Base-by-base conservation (phyloP, 352 stramenopile genomes). In the Globisporangium spiculum region DNA sequence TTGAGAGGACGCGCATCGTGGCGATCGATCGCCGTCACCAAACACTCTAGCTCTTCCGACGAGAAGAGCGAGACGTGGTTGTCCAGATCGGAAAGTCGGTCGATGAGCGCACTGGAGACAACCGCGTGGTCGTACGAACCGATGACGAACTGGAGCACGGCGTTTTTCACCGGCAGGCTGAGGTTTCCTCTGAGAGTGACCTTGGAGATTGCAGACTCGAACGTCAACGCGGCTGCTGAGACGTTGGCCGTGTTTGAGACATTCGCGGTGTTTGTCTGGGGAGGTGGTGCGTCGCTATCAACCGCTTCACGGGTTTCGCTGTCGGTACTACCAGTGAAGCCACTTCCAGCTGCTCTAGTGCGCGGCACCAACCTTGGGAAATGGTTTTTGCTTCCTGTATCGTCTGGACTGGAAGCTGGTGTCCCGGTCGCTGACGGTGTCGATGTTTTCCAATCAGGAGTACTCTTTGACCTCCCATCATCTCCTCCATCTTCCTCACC, bases 151-250 rank as follows among this genome's bases (percentile, higher is more conserved):
- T 36, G 14, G 3, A 60, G 27, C 55, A 27, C 55, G 3, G 55
- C 55, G n/a, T 44, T 22, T 7, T 60, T 44, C 16, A 60, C 55
- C 1, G 27, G 9, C 27, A 30, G 55, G 10, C 55, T 60, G 16
- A 60, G 55, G n/a, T 60, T 34, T 22, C 3, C 27, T 27, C 55
- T 32, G 7, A 60, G 18, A 8, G 55, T 20, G 3, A 46, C 27
- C 20, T 38, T 44, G 55, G 55, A 60, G 55, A 60, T 60, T 20
- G 55, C 55, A 10, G 55, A 60, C 55, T 60, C 14, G 30, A 44
- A 60, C 3, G 55, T 14, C 18, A 46, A 22, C 55, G 16, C 18
- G 8, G 27, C 27, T 18, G 55, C 27, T 60, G 54, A 16, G 27
- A 60, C 30, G 5, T 22, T 30, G 12, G 53, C 1, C 8, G 1